Percentiles rank a stretch among this genome's conserved stretches.
These are phyloP conservation scores for Aspergillus calidoustus DNA, from an alignment of 2,329 filamentous ascomycete genomes.

Conservation along the genomic window DNA sequence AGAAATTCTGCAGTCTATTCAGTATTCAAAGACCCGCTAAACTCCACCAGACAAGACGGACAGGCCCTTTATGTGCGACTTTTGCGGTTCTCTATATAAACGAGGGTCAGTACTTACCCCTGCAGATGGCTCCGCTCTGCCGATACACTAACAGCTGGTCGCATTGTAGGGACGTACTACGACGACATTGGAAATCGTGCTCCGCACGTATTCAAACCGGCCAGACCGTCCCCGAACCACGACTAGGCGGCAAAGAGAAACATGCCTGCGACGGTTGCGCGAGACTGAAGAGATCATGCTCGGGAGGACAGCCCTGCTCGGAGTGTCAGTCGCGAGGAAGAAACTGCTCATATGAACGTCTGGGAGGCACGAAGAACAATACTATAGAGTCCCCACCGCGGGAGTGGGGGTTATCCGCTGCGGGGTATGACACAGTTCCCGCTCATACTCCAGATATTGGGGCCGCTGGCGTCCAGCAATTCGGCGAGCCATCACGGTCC, in stretches of 20 bases:
- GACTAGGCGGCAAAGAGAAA: slow-evolving; percentile 32
- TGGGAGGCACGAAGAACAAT: slow-evolving; percentile 10
- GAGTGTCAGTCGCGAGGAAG: slow-evolving; percentile 29
- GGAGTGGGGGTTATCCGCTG: background rate
- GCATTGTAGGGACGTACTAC: slow-evolving; percentile 29
- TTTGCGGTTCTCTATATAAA: slow-evolving; percentile 33
- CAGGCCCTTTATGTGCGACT: slow-evolving; percentile 27
- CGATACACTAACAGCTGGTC: background rate
- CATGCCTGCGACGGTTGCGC: slow-evolving; percentile 38
- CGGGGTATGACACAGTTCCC: background rate
- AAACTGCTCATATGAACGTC: slow-evolving; percentile 30
- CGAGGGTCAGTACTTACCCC: slow-evolving; percentile 28
- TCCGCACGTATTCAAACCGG: slow-evolving; percentile 25
- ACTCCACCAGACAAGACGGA: slow-evolving; percentile 25
- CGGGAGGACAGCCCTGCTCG: slow-evolving; percentile 27
- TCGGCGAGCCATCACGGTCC: background rate
- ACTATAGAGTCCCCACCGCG: background rate
- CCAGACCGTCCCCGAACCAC: slow-evolving; percentile 28
- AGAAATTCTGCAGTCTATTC: background rate
- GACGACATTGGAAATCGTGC: slow-evolving; percentile 37
- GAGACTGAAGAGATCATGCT: slow-evolving; percentile 33
- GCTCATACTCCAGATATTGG: background rate
- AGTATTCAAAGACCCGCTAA: background rate
- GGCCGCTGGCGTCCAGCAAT: background rate
- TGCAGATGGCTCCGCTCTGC: background rate